Percentiles rank a stretch among this genome's conserved stretches.
phyloP scores from a whole-genome alignment of 2,329 filamentous ascomycete species.

The Emydomyces testavorans region DNA sequence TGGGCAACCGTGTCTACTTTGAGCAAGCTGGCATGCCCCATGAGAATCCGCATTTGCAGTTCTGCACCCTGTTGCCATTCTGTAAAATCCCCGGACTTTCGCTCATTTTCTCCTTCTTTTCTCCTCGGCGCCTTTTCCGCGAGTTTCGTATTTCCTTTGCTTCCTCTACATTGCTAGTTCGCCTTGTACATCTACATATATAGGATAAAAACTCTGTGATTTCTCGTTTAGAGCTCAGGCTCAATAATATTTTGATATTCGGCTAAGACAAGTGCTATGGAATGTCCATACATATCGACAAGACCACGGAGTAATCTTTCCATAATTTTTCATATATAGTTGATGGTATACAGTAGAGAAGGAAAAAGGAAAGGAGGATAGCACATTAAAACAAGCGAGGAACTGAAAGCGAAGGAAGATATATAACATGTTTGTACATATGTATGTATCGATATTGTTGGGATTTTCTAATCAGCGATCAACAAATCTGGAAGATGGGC shows the following conservation, averaged over 20 bases:
- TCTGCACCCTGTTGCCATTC: background rate
- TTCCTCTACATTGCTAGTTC: no score
- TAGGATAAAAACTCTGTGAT: background rate
- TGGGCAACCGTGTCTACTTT: constrained; percentile 7
- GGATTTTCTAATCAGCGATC: background rate
- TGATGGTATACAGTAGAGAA: no score
- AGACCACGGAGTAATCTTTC: no score
- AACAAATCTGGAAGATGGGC: background rate
- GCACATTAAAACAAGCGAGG: no score
- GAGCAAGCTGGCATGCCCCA: no score
- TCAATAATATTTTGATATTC: no score
- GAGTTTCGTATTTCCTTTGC: background rate
- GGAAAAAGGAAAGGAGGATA: no score
- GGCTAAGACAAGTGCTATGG: no score
- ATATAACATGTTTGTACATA: background rate
- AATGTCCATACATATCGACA: no score
- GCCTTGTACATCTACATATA: background rate
- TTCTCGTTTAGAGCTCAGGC: no score
- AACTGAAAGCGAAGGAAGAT: no score
- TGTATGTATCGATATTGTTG: background rate
- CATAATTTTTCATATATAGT: no score
- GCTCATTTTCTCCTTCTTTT: background rate
- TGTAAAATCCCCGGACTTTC: background rate
- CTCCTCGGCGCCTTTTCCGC: background rate
- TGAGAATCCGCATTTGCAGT: background rate